These are phyloP conservation scores for Wallacemonas sp. DNA, from an alignment of 208 protist genomes.

Conservation along the genomic window DNA sequence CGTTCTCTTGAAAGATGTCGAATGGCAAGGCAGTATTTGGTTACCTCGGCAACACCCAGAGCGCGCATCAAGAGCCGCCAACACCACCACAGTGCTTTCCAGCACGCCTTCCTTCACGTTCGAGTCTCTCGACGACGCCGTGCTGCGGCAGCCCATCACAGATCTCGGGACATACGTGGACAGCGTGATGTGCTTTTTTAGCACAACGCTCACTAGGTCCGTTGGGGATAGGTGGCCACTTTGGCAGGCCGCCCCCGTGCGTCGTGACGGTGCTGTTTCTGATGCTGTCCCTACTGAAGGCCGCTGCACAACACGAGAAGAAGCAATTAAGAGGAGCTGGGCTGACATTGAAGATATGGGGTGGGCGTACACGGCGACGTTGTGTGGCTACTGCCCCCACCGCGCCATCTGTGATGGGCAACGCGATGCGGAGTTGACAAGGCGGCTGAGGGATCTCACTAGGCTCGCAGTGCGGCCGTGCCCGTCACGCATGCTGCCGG, in stretches of 20 bases:
- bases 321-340: too few relatives aligned
- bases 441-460: background rate
- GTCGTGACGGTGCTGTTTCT: background rate
- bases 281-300: too few relatives aligned
- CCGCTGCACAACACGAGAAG: too few relatives aligned
- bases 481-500: too few relatives aligned
- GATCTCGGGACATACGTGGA: background rate
- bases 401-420: background rate
- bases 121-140: background rate
- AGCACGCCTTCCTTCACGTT: background rate
- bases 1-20: background rate
- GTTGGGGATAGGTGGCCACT: background rate
- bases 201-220: background rate
- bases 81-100: background rate
- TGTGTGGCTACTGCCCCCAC: slow-evolving; percentile 1
- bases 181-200: background rate
- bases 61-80: too few relatives aligned
- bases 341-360: slow-evolving; percentile 4
- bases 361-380: background rate
- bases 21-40: slow-evolving; percentile 14
- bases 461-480: too few relatives aligned
- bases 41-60: background rate
- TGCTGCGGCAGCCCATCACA: slow-evolving; percentile 1
- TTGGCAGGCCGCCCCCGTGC: background rate
- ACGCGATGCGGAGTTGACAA: background rate